Evolutionary conservation across 345 rosid genomes (phyloP).

Genomic region (Rhodamnia argentea): DNA sequence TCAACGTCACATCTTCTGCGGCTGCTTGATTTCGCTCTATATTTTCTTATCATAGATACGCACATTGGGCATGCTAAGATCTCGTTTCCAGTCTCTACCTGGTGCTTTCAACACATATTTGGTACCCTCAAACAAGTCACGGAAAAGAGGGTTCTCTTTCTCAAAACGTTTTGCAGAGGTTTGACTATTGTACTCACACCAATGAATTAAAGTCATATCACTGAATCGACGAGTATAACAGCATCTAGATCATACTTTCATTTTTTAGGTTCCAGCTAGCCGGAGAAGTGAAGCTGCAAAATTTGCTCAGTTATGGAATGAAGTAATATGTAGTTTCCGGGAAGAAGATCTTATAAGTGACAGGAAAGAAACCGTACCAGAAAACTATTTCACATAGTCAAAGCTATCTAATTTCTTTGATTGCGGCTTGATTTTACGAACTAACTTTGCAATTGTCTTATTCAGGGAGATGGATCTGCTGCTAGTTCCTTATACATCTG

Average conservation of each 20-base stretch:
- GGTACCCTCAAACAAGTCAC: conserved; percentile 77
- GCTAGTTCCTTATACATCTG: conserved; percentile 85
- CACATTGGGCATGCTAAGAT: conserved; percentile 92
- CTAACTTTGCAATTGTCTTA: conserved; percentile 11
- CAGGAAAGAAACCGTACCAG: conserved; percentile 44
- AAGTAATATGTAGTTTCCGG: conserved; percentile 88
- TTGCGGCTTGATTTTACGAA: conserved; percentile 1
- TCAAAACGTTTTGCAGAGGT: conserved; percentile 86
- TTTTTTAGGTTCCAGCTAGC: conserved; percentile 64
- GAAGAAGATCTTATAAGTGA: conserved; percentile 98
- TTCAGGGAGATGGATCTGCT: conserved; percentile 97
- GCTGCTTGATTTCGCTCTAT: background rate
- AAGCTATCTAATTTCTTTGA: background rate
- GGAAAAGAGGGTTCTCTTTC: conserved; percentile 79
- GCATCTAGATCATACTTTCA: background rate
- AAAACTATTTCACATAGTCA: background rate
- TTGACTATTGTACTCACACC: conserved; percentile 1
- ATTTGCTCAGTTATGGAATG: conserved; percentile 98
- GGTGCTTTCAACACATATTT: conserved; percentile 79
- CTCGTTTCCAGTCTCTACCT: conserved; percentile 91
- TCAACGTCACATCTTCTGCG: background rate
- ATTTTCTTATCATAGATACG: conserved; percentile 44
- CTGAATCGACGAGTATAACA: background rate
- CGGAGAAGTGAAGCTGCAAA: conserved; percentile 97
- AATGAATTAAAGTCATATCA: background rate